phyloP scores from a whole-genome alignment of 305 asterid species.

The Withania somnifera region DNA sequence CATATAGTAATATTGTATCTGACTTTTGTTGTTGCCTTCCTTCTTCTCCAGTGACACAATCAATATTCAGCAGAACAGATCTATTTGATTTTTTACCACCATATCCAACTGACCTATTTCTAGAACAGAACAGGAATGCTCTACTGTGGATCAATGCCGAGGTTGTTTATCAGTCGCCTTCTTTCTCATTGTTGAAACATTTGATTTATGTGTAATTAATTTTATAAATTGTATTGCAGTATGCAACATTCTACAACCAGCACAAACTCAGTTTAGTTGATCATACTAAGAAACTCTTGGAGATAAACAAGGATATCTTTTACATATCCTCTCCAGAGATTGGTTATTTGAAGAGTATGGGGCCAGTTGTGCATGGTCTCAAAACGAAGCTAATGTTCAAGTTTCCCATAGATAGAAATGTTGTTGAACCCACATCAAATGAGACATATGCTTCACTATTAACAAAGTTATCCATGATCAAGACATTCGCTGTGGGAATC shows the following conservation, averaged over 20 bases:
- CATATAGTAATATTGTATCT: neutral
- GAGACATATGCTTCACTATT: conserved; percentile 39
- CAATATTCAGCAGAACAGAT: conserved; percentile 14
- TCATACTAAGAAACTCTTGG: conserved; percentile 18
- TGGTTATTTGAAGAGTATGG: conserved; percentile 58
- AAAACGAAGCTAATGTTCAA: conserved; percentile 51
- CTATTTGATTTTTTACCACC: conserved; percentile 10
- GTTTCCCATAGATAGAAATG: conserved; percentile 22
- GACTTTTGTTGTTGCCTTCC: neutral
- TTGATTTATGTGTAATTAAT: neutral
- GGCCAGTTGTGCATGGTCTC: conserved; percentile 24
- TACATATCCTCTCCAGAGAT: conserved; percentile 95
- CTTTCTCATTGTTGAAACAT: neutral
- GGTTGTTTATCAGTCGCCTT: conserved; percentile 29
- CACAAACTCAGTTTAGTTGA: conserved; percentile 37
- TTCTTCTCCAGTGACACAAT: neutral
- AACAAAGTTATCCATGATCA: conserved; percentile 41
- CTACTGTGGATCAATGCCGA: conserved; percentile 36
- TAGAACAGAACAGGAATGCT: neutral
- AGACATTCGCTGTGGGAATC: conserved; percentile 67
- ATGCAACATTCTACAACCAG: conserved; percentile 54
- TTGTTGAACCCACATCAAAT: conserved; percentile 56
- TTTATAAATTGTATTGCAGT: conserved; percentile 25
- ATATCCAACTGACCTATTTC: conserved; percentile 8
- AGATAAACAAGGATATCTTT: conserved; percentile 29